Evolutionary conservation across 2,329 filamentous ascomycete genomes (phyloP), one percentile per base, ranked within the genome.

Genomic region (Colletotrichum lindemuthianum): DNA sequence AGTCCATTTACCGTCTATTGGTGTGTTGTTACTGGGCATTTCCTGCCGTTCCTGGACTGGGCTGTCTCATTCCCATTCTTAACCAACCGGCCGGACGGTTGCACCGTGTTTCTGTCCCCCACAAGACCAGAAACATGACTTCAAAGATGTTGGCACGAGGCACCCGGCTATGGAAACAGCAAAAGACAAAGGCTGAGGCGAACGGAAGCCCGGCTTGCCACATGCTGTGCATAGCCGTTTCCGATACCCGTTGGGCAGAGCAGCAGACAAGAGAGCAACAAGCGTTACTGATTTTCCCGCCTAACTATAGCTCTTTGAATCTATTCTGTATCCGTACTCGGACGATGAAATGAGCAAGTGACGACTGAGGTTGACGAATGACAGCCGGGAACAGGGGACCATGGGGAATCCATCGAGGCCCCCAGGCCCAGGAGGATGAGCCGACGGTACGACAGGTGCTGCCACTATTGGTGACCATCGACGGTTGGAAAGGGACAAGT

Each of bases 351-450:
- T 24, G 24, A 24, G 24, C 24, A 37, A 41, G 41, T 55, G 43
- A 50, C 12, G n/a, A 40, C 70, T 60, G 63, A 63, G 70, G 37
- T 41, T 57, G 44, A 41, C 41, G 52, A 54, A 10, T 39, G 12
- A 53, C 37, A 34, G 16, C 41, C 59, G 51, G 60, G 49, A 43
- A 16, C 45, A 45, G 10, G 52, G 41, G 48, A 48, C 4, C 8
- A 41, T 41, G 60, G 56, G 56, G 56, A 60, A 54, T 49, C 24
- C 24, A 4, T 24, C 24, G 24, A 24, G 24, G 24, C 24, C 24
- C 24, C 24, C 24, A 4, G 24, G 24, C 24, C 24, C 24, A 3
- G 24, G 4, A 12, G 34, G 45, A 51, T 34, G 8, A 45, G 37
- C 34, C 44, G 45, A 34, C 13, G 16, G 24, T 37, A 53, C 16